phyloP scores from a whole-genome alignment of 169 alveolate species.

The Babesia gibsoni region DNA sequence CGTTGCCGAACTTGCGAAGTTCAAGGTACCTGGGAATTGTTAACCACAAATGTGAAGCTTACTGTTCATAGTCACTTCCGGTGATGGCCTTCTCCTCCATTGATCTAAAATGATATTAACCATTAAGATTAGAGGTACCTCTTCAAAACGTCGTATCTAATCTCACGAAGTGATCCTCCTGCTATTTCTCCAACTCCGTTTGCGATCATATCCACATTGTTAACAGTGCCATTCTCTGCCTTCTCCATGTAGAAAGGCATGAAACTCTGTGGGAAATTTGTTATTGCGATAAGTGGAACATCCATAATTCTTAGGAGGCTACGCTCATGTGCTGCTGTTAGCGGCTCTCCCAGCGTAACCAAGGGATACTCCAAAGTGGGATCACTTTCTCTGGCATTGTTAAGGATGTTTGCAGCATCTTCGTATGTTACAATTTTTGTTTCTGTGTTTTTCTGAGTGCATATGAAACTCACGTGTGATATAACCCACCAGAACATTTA shows the following conservation, averaged over 20 bases:
- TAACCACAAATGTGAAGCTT: background rate
- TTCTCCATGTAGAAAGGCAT: slow-evolving; percentile 93
- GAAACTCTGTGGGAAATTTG: slow-evolving; percentile 85
- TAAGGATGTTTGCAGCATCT: slow-evolving; percentile 63
- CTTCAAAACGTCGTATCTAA: slow-evolving; percentile 75
- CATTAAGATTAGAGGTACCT: slow-evolving; percentile 6
- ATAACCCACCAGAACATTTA: slow-evolving; percentile 20
- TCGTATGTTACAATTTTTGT: slow-evolving; percentile 53
- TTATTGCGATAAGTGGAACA: slow-evolving; percentile 78
- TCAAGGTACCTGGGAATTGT: slow-evolving; percentile 77
- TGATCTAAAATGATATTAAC: slow-evolving; percentile 31
- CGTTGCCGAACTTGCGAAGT: slow-evolving; percentile 92
- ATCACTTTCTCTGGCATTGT: slow-evolving; percentile 69
- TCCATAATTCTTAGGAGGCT: slow-evolving; percentile 78
- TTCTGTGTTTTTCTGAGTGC: slow-evolving; percentile 10
- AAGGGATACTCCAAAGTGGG: slow-evolving; percentile 65
- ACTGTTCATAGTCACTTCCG: slow-evolving; percentile 75
- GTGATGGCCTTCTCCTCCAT: slow-evolving; percentile 80
- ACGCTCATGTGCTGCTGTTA: slow-evolving; percentile 70
- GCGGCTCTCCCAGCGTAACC: slow-evolving; percentile 74
- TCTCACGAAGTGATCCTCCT: slow-evolving; percentile 96
- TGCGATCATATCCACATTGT: slow-evolving; percentile 94
- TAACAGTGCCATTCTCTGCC: slow-evolving; percentile 87
- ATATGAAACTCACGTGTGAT: slow-evolving; percentile 26
- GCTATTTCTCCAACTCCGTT: slow-evolving; percentile 95